Percentiles rank a stretch among this genome's conserved stretches.
Conservation (phyloP, 2,329 filamentous ascomycete genomes). For the Lasiodiplodia sp. region DNA sequence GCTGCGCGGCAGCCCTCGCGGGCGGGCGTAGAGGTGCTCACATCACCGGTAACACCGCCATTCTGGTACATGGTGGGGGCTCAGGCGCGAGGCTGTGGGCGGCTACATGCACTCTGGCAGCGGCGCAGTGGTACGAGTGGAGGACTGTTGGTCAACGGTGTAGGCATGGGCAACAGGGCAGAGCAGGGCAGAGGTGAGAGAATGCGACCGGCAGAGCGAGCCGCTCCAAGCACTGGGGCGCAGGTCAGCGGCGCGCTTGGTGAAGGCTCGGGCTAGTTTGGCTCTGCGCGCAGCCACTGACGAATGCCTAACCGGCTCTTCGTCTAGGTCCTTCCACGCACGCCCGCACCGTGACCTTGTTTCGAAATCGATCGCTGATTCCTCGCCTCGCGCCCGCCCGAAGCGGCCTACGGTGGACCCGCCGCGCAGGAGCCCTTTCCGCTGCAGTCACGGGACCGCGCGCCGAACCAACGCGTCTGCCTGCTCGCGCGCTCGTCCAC, state of each 20-base stretch:
- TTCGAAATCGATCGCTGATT: slow-evolving; percentile 17
- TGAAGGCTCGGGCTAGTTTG: slow-evolving; percentile 25
- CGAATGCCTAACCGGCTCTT: slow-evolving; percentile 16
- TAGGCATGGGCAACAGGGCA: slow-evolving; percentile 28
- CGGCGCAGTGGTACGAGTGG: slow-evolving; percentile 26
- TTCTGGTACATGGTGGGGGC: slow-evolving; percentile 44
- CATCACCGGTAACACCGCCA: slow-evolving; percentile 35
- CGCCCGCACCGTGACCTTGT: slow-evolving; percentile 17
- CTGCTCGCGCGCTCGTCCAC: background rate
- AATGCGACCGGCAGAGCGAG: slow-evolving; percentile 28
- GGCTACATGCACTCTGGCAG: slow-evolving; percentile 30
- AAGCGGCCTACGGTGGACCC: slow-evolving; percentile 3
- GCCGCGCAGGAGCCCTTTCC: slow-evolving; percentile 3
- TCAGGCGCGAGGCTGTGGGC: slow-evolving; percentile 31
- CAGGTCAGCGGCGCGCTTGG: slow-evolving; percentile 23
- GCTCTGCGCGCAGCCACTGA: slow-evolving; percentile 23
- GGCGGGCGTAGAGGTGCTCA: slow-evolving; percentile 18
- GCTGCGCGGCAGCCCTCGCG: slow-evolving; percentile 15
- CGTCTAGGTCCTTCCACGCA: slow-evolving; percentile 26
- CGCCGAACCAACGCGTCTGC: slow-evolving; percentile 1
- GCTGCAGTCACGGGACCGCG: slow-evolving; percentile 11
- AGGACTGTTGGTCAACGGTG: slow-evolving; percentile 27
- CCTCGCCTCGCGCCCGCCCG: slow-evolving; percentile 12
- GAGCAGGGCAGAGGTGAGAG: slow-evolving; percentile 24
- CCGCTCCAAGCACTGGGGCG: slow-evolving; percentile 26